phyloP scores from a whole-genome alignment of 495 filamentous ascomycete genomes.

The Xylaria scruposa region DNA sequence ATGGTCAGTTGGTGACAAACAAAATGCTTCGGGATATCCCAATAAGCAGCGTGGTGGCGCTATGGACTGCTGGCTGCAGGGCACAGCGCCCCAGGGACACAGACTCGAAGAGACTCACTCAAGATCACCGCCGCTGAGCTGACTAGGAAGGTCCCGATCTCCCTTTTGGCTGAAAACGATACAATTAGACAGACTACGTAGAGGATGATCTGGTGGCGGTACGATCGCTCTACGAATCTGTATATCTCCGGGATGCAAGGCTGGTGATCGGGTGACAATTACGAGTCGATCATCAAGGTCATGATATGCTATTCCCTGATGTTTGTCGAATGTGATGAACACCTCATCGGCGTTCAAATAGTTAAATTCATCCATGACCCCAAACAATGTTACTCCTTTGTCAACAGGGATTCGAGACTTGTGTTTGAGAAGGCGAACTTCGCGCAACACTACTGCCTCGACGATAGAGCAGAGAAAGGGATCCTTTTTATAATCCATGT shows the following conservation, averaged over 20 bases:
- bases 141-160: conserved; percentile 73
- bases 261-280: conserved; percentile 74
- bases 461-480: conserved; percentile 67
- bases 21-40: background rate
- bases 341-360: conserved; percentile 70
- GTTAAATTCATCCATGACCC: conserved; percentile 83
- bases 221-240: conserved; percentile 63
- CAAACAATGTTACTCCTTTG: conserved; percentile 74
- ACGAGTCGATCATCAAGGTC: conserved; percentile 33
- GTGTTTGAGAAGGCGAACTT: conserved; percentile 76
- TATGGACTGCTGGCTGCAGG: background rate
- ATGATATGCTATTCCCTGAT: conserved; percentile 31
- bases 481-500: conserved; percentile 68
- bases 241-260: conserved; percentile 81
- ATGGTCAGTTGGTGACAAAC: background rate
- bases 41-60: background rate
- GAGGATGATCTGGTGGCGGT: conserved; percentile 64
- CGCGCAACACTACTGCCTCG: conserved; percentile 67
- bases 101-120: conserved; percentile 50
- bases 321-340: conserved; percentile 59
- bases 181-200: conserved; percentile 68
- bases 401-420: conserved; percentile 73
- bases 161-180: conserved; percentile 79
- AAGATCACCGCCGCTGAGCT: conserved; percentile 80
- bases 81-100: background rate